A percentile compares a stretch with the other conserved stretches of the same genome.
phyloP scores from a whole-genome alignment of 140 eudicot species.

The Flaveria floridana region DNA sequence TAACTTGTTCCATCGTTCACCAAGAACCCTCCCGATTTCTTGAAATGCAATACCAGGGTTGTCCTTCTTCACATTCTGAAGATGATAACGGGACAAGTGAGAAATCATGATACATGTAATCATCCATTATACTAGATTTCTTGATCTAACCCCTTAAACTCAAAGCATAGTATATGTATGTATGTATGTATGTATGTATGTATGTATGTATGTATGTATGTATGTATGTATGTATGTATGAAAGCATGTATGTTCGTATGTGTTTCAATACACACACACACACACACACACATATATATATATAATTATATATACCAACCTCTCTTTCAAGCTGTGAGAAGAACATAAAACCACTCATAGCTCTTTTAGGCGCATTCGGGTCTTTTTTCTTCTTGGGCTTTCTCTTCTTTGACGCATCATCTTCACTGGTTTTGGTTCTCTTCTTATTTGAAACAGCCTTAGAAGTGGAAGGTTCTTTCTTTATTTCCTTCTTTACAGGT shows the following conservation, averaged over 20 bases:
- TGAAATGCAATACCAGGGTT: conserved; percentile 73
- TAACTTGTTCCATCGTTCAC: conserved; percentile 89
- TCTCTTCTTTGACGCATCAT: conserved; percentile 77
- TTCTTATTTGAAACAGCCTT: conserved; percentile 66
- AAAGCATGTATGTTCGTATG: background rate
- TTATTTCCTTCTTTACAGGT: conserved; percentile 64
- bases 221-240: background rate
- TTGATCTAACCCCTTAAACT: too few species aligned
- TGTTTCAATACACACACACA: too few species aligned
- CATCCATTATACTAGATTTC: background rate
- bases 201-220: background rate
- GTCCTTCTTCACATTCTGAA: conserved; percentile 79
- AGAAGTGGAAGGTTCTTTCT: conserved; percentile 52
- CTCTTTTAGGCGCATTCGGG: conserved; percentile 96
- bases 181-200: too few species aligned
- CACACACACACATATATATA: too few species aligned
- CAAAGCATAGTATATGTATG: background rate
- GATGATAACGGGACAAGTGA: background rate
- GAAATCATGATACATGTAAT: conserved; percentile 18
- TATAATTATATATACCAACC: conserved; percentile 37
- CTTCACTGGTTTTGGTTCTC: conserved; percentile 64
- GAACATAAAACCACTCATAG: conserved; percentile 77
- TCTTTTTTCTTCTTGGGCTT: conserved; percentile 87
- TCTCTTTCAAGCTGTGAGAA: conserved; percentile 84
- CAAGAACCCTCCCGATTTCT: conserved; percentile 80